phyloP scores from a whole-genome alignment of 2,329 filamentous ascomycete genomes.

The Sarocladium brachiariae region DNA sequence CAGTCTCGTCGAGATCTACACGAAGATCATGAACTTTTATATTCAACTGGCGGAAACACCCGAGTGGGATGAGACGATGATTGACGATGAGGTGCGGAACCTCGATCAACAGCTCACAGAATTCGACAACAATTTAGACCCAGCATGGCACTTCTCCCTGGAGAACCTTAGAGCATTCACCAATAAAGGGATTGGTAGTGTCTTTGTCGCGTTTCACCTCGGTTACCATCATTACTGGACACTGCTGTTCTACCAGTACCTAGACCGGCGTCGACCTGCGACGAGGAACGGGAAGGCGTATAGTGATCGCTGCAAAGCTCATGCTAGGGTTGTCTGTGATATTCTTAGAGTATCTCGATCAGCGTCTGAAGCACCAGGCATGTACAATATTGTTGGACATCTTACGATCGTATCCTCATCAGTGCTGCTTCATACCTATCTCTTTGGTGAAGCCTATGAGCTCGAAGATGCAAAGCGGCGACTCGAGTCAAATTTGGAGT shows the following conservation, averaged over 20 bases:
- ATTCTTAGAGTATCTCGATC: slow-evolving; percentile 21
- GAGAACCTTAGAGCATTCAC: slow-evolving; percentile 22
- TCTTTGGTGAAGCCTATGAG: slow-evolving; percentile 25
- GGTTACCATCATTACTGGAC: slow-evolving; percentile 28
- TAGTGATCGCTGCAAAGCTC: slow-evolving; percentile 22
- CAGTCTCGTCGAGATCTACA: slow-evolving; percentile 24
- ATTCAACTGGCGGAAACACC: slow-evolving; percentile 19
- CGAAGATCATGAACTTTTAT: slow-evolving; percentile 25
- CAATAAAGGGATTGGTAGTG: slow-evolving; percentile 20
- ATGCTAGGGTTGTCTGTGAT: slow-evolving; percentile 24
- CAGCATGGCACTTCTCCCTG: slow-evolving; percentile 16
- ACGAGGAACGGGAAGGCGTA: slow-evolving; percentile 23
- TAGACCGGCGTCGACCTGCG: slow-evolving; percentile 22
- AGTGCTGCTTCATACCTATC: slow-evolving; percentile 25
- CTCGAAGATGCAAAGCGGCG: slow-evolving; percentile 17
- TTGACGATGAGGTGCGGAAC: slow-evolving; percentile 16
- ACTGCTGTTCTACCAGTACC: slow-evolving; percentile 26
- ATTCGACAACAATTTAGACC: slow-evolving; percentile 19
- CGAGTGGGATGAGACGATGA: slow-evolving; percentile 22
- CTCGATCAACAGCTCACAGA: slow-evolving; percentile 17
- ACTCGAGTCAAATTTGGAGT: slow-evolving; percentile 25
- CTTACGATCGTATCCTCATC: slow-evolving; percentile 29
- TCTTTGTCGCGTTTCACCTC: slow-evolving; percentile 27
- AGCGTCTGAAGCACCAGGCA: slow-evolving; percentile 17
- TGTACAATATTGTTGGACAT: slow-evolving; percentile 28